Conservation (phyloP, 2,329 filamentous ascomycete species). For the Aspergillus tanneri region DNA sequence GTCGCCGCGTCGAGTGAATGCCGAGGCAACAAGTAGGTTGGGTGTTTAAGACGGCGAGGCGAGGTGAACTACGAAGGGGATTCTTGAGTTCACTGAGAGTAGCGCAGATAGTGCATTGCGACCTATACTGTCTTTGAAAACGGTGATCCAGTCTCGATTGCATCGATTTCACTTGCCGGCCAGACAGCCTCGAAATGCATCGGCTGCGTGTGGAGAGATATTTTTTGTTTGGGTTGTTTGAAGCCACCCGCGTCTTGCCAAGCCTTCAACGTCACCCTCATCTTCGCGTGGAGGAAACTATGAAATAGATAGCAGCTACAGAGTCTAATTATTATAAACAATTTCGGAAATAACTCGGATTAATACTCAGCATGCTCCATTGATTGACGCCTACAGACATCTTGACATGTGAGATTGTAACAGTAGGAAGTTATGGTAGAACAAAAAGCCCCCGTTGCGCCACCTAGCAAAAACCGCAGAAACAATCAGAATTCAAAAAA, state of each 20-base stretch:
- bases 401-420: conserved; percentile 1
- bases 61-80: conserved; percentile 1
- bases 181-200: not conserved
- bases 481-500: not conserved
- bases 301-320: too few species aligned
- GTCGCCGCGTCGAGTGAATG: not conserved
- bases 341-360: not conserved
- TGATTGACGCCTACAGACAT: conserved; percentile 8
- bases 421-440: not conserved
- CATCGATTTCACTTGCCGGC: conserved; percentile 1
- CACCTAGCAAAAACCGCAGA: conserved; percentile 8
- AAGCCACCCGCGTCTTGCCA: conserved; percentile 16
- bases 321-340: too few species aligned
- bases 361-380: conserved; percentile 5
- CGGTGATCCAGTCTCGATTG: not conserved
- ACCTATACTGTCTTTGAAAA: conserved; percentile 4
- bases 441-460: conserved; percentile 23
- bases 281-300: too few species aligned
- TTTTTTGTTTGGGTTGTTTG: conserved; percentile 29
- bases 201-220: conserved; percentile 9
- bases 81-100: conserved; percentile 3
- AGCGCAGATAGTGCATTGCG: conserved; percentile 8
- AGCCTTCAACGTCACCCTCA: conserved; percentile 9
- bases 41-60: not conserved
- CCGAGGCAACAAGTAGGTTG: not conserved